Percentiles rank a stretch among this genome's conserved stretches.
These are phyloP conservation scores for Dittrichia graveolens DNA, from an alignment of 129 eudicot genomes.

Conservation along the genomic window DNA sequence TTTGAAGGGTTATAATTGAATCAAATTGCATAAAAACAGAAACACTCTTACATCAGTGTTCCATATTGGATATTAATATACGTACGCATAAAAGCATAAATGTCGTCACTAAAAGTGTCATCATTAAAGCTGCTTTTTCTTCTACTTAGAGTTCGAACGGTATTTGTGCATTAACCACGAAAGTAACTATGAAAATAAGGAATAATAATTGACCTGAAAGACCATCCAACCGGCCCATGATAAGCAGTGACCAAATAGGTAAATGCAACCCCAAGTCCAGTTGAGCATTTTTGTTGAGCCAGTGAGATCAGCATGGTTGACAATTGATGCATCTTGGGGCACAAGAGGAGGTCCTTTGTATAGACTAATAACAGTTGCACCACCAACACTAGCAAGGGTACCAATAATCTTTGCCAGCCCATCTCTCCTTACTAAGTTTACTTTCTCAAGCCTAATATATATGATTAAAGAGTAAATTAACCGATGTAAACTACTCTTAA, in stretches of 20 bases:
- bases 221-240: constrained; percentile 98
- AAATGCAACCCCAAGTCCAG: constrained; percentile 88
- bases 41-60: too few species aligned
- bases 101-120: too few species aligned
- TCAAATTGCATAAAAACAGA: too few species aligned
- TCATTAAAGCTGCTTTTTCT: too few species aligned
- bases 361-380: constrained; percentile 73
- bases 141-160: too few species aligned
- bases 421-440: constrained; percentile 55
- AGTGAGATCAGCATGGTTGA: constrained; percentile 31
- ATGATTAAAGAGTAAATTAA: background rate
- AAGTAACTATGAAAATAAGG: too few species aligned
- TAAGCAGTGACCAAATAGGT: constrained; percentile 75
- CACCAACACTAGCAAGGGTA: constrained; percentile 80
- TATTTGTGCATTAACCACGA: too few species aligned
- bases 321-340: constrained; percentile 32
- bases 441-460: constrained; percentile 59
- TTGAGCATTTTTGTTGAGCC: constrained; percentile 41
- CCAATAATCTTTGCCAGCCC: constrained; percentile 81
- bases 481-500: too few species aligned
- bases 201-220: constrained; percentile 57
- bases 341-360: constrained; percentile 80
- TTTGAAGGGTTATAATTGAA: too few species aligned
- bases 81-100: too few species aligned
- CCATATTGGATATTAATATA: too few species aligned